Evolutionary conservation across 306 rosid species (phyloP), one percentile per base, ranked within the genome.

Genomic region (Vigna angularis): DNA sequence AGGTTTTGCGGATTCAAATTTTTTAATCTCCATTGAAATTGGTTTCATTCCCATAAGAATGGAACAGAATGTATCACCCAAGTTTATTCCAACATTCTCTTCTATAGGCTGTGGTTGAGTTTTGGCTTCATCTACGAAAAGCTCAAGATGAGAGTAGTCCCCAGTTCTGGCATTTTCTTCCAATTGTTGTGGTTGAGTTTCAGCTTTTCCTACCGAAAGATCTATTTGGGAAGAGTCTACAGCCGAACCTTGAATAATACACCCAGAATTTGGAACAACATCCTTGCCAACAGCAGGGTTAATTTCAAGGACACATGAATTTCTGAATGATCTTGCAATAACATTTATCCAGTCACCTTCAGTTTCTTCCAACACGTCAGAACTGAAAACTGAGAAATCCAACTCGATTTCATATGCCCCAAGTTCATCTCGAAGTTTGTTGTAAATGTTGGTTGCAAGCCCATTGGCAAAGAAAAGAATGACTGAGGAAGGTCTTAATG

Each of bases 391-490:
- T 15, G 91, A 80, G 82, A 87, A 85, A 72, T 85, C 81, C 75
- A 94, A 83, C 17, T 8, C 75, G 22, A 81, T 66, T 74, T 92
- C 87, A 66, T 83, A 79, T 26, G 91, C 98, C 44, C 85, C 86
- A 70, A 86, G 89, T 64, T 90, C 89, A 48, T 86, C 85, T 17
- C 9, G 79, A 1, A 94, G 88, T 45, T 85, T 73, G 49, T 88
- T 47, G 74, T 74, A 34, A 66, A 92, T 70, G 63, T 68, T 73
- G 49, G 51, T 18, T 42, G 76, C 57, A 61, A 94, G 79, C 32
- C 98, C 95, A 42, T 86, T 82, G 1, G 97, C 88, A 82, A 94
- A 92, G 92, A 90, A 94, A 75, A 92, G 85, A 65, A 94, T 81
- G 75, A 94, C 58, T 1, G 95, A 94, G 56, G 87, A 86, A 55